Evolutionary conservation across 345 rosid species (phyloP).

Genomic region (Lepidium sativum): DNA sequence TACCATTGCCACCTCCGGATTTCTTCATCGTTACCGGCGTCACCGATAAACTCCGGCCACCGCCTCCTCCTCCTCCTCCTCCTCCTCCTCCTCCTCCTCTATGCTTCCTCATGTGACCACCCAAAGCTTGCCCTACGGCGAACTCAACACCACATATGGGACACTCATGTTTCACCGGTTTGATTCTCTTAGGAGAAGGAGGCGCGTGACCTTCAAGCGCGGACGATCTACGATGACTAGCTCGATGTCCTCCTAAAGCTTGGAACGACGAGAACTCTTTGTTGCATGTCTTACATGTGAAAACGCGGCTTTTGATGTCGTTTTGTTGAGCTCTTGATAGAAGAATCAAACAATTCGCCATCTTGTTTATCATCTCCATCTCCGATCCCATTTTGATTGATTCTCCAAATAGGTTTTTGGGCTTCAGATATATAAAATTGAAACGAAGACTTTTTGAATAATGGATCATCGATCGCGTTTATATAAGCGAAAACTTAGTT

Average conservation of each 20-base stretch:
- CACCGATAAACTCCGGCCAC: conserved; percentile 24
- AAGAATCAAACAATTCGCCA: conserved; percentile 60
- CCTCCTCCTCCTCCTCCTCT: conserved; percentile 25
- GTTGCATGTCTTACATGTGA: conserved; percentile 85
- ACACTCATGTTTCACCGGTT: conserved; percentile 70
- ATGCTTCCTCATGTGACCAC: conserved; percentile 96
- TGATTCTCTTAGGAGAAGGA: conserved; percentile 41
- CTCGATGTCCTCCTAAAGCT: conserved; percentile 89
- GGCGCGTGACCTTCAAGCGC: conserved; percentile 21
- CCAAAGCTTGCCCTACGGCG: conserved; percentile 77
- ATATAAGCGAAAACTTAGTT: conserved; percentile 17
- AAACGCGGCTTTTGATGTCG: conserved; percentile 30
- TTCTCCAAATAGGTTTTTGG: background rate
- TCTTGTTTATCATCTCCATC: conserved; percentile 37
- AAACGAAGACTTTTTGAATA: conserved; percentile 18
- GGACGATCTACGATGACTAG: conserved; percentile 70
- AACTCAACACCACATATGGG: conserved; percentile 82
- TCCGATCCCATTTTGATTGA: conserved; percentile 32
- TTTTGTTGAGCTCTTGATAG: conserved; percentile 37
- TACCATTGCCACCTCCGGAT: conserved; percentile 34
- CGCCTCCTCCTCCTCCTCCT: conserved; percentile 1
- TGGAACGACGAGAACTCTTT: conserved; percentile 67
- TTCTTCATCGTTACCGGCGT: conserved; percentile 51
- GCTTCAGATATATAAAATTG: conserved; percentile 5
- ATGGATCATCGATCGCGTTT: conserved; percentile 17